Evolutionary conservation across 495 filamentous ascomycete genomes (phyloP), one percentile per base, ranked within the genome.

Genomic region (Sporormia fimetaria): DNA sequence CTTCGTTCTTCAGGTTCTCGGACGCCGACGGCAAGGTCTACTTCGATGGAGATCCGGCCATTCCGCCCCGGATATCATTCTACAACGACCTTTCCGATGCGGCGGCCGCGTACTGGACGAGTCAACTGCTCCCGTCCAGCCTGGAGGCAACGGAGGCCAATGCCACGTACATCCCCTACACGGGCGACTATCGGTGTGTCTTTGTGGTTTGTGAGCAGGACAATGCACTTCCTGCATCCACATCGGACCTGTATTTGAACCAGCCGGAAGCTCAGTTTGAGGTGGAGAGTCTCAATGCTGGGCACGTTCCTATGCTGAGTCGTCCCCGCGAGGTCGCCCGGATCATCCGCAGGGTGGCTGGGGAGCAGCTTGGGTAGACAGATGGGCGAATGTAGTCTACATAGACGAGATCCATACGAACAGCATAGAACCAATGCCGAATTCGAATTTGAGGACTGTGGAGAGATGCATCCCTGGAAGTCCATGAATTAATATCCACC

Each of bases 301-400:
- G 27, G 29, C 48, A 51, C 46, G 31, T 29, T 6, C 25, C 36
- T 16, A 41, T 51, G 41, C 10, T 51, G 8, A 46, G 42, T 22
- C 23, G 28, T 15, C 48, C 48, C 6, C 27, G 42, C 4, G 16
- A 41, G 18, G 32, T 51, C 15, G 42, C 25, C 2, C 23, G 32
- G 22, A 10, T 51, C 7, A 30, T 49, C 22, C 24, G 20, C 21
- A 29, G 29, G 33, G 22, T 26, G 17, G 36, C 37, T 29, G 24
- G 23, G 7, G 37, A 40, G 14, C n/a, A n/a, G n/a, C n/a, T n/a
- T n/a, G n/a, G n/a, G n/a, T n/a, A n/a, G n/a, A n/a, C n/a, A n/a
- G n/a, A n/a, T n/a, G n/a, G n/a, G n/a, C n/a, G n/a, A n/a, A n/a
- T n/a, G n/a, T n/a, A n/a, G n/a, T n/a, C n/a, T n/a, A n/a, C n/a